Percentiles rank a stretch among this genome's conserved stretches.
phyloP scores from a whole-genome alignment of 2,329 filamentous ascomycete genomes.

The Leptographium lundbergii region DNA sequence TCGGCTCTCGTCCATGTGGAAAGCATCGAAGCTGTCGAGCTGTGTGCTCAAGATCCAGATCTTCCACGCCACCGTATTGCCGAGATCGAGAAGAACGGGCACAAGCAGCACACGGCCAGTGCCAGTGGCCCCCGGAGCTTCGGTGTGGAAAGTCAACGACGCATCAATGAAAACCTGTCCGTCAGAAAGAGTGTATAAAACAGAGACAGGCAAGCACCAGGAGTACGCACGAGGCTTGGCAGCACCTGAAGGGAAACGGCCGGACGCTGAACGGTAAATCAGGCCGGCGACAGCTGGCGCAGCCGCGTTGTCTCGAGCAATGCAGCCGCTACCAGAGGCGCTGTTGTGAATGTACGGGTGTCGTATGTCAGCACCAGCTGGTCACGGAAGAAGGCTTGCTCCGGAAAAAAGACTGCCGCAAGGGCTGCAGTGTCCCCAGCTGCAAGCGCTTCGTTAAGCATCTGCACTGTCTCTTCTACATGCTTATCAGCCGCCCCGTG shows the following conservation, averaged over 20 bases:
- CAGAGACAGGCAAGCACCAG: no score
- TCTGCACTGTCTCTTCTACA: background rate
- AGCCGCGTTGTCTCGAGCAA: conserved; percentile 1
- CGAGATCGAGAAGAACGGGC: background rate
- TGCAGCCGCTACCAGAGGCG: background rate
- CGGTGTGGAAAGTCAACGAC: background rate
- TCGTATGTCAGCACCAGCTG: conserved; percentile 1
- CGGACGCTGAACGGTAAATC: background rate
- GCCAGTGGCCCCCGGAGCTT: background rate
- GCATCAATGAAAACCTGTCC: background rate
- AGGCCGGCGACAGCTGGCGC: background rate
- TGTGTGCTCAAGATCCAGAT: conserved; percentile 3
- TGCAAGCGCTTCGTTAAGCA: background rate
- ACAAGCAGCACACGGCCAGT: background rate
- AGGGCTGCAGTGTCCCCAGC: background rate
- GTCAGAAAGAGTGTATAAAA: background rate
- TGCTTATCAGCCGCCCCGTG: background rate
- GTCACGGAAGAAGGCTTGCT: conserved; percentile 1
- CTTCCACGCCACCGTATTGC: background rate
- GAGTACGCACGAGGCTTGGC: background rate
- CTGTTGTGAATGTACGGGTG: background rate
- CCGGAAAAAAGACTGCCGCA: background rate
- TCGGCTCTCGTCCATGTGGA: background rate
- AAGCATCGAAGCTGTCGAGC: background rate
- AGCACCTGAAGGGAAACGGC: background rate